Conservation (phyloP, 1,284 basidiomycete species). For the Trametes hirsuta region DNA sequence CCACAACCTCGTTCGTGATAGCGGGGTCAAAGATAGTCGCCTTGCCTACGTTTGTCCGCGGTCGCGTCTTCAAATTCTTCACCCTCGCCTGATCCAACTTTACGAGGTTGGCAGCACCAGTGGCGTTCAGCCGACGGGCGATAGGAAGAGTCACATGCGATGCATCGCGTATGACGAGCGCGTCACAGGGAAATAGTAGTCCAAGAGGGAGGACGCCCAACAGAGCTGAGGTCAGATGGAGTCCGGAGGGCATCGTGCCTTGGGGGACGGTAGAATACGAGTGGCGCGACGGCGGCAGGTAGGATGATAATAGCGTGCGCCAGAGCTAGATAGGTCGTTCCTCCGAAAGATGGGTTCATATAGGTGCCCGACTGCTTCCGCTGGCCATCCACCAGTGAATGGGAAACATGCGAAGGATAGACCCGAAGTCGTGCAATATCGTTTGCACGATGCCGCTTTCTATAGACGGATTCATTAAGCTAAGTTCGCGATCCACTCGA, state of each 20-base stretch:
- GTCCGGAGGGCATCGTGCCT: conserved; percentile 6
- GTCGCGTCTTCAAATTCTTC: conserved; percentile 18
- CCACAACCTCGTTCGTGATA: conserved; percentile 27
- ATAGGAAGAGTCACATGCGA: conserved; percentile 26
- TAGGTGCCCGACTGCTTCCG: background rate
- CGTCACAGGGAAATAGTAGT: conserved; percentile 1
- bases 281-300: background rate
- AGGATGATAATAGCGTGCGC: background rate
- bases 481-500: too few species aligned
- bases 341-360: background rate
- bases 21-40: conserved; percentile 17
- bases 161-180: conserved; percentile 17
- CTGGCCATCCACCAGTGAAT: too few species aligned
- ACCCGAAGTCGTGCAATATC: too few species aligned
- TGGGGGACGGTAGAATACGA: background rate
- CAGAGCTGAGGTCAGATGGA: conserved; percentile 8
- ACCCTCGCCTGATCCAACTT: conserved; percentile 30
- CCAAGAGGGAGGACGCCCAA: conserved; percentile 1
- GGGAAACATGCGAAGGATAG: background rate
- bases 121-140: conserved; percentile 27
- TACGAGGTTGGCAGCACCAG: conserved; percentile 23
- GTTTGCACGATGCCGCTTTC: too few species aligned
- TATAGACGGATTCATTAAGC: too few species aligned
- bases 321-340: background rate
- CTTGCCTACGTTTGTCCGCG: background rate